Evolutionary conservation across 2,329 filamentous ascomycete genomes (phyloP).

Genomic region (Chaetomium sp.): DNA sequence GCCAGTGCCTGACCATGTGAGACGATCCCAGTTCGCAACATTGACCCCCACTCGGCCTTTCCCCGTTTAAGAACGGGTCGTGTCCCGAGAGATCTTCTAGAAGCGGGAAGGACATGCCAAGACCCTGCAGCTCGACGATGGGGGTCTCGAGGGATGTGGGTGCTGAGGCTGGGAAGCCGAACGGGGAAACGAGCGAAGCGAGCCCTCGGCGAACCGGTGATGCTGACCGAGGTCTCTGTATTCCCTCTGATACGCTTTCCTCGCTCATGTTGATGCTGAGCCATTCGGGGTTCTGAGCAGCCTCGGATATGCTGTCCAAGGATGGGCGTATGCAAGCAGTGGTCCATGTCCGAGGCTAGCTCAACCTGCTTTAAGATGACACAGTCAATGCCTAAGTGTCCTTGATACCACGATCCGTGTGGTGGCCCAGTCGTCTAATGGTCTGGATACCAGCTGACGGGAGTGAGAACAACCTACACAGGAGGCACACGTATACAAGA

Average conservation of each 20-base stretch:
- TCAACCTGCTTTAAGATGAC: not conserved
- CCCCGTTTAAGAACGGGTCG: not conserved
- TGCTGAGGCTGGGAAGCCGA: not conserved
- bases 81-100: conserved; percentile 23
- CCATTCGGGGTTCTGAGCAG: not conserved
- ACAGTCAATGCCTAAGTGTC: not conserved
- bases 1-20: not conserved
- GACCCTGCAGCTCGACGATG: conserved; percentile 3
- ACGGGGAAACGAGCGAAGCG: not conserved
- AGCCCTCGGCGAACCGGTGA: conserved; percentile 2
- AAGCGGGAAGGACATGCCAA: conserved; percentile 22
- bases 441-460: not conserved
- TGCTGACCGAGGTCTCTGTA: not conserved
- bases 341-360: not conserved
- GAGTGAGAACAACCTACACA: not conserved
- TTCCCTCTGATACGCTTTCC: not conserved
- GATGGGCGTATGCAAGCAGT: not conserved
- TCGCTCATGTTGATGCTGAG: not conserved
- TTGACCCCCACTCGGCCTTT: not conserved
- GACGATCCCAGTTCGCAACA: not conserved
- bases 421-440: conserved; percentile 3
- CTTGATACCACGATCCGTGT: not conserved
- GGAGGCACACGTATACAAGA: not conserved
- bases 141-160: not conserved
- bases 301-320: not conserved